Conservation (phyloP, 2,329 filamentous ascomycete species). For the Thermothelomyces thermophilus region DNA sequence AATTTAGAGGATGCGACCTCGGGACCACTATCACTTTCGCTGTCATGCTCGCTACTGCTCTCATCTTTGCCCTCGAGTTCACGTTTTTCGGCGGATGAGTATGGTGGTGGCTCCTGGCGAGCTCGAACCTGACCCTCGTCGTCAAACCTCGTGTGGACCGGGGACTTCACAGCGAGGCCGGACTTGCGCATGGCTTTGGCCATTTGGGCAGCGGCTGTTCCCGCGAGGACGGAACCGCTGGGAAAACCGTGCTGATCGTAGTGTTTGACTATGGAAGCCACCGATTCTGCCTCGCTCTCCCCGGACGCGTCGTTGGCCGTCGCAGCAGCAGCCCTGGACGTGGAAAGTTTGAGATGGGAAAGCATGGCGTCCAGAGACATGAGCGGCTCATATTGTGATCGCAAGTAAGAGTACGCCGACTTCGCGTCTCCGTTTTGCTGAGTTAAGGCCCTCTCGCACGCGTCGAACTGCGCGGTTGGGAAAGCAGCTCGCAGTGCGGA, state of each 20-base stretch:
- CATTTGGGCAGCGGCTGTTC: conserved; percentile 31
- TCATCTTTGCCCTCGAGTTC: conserved; percentile 15
- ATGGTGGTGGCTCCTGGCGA: neutral
- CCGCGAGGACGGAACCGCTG: conserved; percentile 34
- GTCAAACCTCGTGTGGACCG: conserved; percentile 25
- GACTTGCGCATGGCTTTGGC: conserved; percentile 30
- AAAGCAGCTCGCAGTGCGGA: conserved; percentile 38
- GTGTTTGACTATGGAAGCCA: conserved; percentile 27
- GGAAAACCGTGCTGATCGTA: conserved; percentile 35
- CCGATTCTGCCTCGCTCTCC: conserved; percentile 26
- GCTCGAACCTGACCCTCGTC: conserved; percentile 11
- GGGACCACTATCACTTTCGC: conserved; percentile 22
- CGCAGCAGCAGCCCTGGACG: neutral
- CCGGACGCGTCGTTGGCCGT: conserved; percentile 22
- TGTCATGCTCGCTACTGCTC: conserved; percentile 11
- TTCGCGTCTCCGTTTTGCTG: conserved; percentile 32
- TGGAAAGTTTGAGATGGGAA: conserved; percentile 3
- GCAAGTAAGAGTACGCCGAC: conserved; percentile 31
- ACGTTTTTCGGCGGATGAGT: neutral
- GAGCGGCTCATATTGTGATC: neutral
- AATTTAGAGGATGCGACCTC: conserved; percentile 22
- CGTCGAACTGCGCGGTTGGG: conserved; percentile 32
- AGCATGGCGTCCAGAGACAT: conserved; percentile 7
- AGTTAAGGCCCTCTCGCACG: conserved; percentile 33
- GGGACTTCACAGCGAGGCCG: conserved; percentile 23